Evolutionary conservation across 495 filamentous ascomycete genomes (phyloP), one percentile per base, ranked within the genome.

Genomic region (Penicillium parvum): DNA sequence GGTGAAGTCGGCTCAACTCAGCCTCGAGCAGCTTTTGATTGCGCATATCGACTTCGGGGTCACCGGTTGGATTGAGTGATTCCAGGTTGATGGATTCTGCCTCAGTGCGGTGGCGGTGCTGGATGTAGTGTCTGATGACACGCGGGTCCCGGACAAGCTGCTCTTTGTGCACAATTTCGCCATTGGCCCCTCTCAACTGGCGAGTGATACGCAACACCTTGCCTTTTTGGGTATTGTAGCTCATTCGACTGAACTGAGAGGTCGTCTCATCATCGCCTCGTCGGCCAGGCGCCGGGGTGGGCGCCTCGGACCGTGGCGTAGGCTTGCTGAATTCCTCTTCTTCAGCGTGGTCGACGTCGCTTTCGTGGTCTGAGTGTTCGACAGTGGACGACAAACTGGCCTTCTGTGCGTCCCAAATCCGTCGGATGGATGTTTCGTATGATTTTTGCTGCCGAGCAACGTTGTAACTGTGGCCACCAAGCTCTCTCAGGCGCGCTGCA

Each of bases 381-480:
- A 78, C 59, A 1, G 65, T 77, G 6, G 81, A 83, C 0, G 81
- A 81, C 7, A 99, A 65, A 43, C 83, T 91, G 16, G 76, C 71
- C 55, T 84, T 84, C 61, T 99, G 92, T 30, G 84, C 76, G 20
- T 86, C 80, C 92, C 92, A 99, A 45, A 97, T 95, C 12, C 82
- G 77, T 15, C 80, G 80, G 43, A 97, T 95, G 8, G 86, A 84
- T 6, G 86, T 78, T 48, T 94, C 89, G 63, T 99, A 99, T 28
- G 84, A 79, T 36, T 77, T 79, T 57, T 96, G 86, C 63, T 99
- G 92, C 40, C 81, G 76, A 44, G 88, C 88, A 42, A 99, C 92
- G 51, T 99, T 99, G 69, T 99, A 99, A 58, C 82, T 86, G 61
- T 99, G 92, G 2, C 92, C 91, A 23, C 90, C 88, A 46, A 90